Conservation (phyloP, 805 yeast genomes). For the Sungouiozyma ichnusensis region DNA sequence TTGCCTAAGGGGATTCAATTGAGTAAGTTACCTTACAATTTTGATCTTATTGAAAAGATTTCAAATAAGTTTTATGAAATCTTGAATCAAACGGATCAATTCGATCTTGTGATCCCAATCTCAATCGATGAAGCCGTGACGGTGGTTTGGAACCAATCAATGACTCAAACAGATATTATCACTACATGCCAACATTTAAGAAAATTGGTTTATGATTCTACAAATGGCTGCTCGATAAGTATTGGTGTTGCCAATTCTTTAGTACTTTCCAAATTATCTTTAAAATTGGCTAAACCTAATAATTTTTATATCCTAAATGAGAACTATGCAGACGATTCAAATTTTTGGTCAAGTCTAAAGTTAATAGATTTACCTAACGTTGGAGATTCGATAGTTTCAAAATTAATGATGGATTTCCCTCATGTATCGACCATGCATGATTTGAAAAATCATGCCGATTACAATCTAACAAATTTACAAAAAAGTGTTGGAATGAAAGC, state of each 20-base stretch:
- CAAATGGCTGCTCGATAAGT: conserved; percentile 58
- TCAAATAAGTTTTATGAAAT: conserved; percentile 58
- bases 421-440: conserved; percentile 27
- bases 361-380: conserved; percentile 48
- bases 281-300: conserved; percentile 70
- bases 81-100: conserved; percentile 23
- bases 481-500: conserved; percentile 55
- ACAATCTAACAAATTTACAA: conserved; percentile 31
- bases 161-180: conserved; percentile 1
- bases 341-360: conserved; percentile 20
- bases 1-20: conserved; percentile 49
- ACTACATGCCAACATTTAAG: conserved; percentile 21
- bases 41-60: conserved; percentile 54
- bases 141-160: conserved; percentile 6
- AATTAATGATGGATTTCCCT: conserved; percentile 27
- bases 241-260: conserved; percentile 71
- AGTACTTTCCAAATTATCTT: conserved; percentile 64
- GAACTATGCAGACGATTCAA: conserved; percentile 25
- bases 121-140: conserved; percentile 85
- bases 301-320: conserved; percentile 40
- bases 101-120: conserved; percentile 56
- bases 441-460: conserved; percentile 23
- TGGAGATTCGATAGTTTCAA: conserved; percentile 41
- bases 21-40: conserved; percentile 58
- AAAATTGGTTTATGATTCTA: conserved; percentile 36